Evolutionary conservation across 2,329 filamentous ascomycete species (phyloP).

Genomic region (Phaeosphaeria sp.): DNA sequence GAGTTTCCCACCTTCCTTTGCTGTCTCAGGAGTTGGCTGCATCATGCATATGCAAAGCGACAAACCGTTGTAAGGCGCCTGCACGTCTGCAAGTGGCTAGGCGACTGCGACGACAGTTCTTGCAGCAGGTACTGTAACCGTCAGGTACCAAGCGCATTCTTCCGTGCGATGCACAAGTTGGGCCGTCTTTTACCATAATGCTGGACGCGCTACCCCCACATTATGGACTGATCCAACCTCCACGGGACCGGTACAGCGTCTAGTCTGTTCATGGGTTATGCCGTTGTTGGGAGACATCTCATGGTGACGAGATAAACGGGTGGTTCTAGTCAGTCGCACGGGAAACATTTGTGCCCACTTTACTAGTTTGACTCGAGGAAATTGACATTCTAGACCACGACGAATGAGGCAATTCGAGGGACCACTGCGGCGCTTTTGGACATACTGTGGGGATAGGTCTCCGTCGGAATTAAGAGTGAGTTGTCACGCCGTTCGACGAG

Average conservation of each 20-base stretch:
- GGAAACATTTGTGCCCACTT: not conserved
- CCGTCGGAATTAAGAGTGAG: not conserved
- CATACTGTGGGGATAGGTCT: not conserved
- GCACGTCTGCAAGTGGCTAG: not conserved
- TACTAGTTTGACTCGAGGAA: slow-evolving; percentile 5
- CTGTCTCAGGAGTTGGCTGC: not conserved
- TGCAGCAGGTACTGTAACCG: not conserved
- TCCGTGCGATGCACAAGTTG: not conserved
- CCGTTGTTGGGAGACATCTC: not conserved
- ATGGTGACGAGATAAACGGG: not conserved
- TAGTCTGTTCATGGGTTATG: not conserved
- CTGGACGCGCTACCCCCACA: not conserved
- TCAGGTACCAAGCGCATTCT: not conserved
- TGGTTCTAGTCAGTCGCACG: not conserved
- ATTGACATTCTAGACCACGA: not conserved
- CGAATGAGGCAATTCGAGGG: not conserved
- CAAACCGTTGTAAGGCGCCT: not conserved
- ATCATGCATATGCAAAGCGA: not conserved
- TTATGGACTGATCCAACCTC: not conserved
- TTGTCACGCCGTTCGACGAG: not conserved
- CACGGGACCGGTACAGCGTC: not conserved
- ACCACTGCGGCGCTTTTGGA: not conserved
- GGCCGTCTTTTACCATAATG: not conserved
- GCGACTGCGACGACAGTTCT: not conserved
- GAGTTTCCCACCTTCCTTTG: slow-evolving; percentile 3